Evolutionary conservation across 1,284 basidiomycete genomes (phyloP), one percentile per base, ranked within the genome.

Genomic region (Moniliella sp.): DNA sequence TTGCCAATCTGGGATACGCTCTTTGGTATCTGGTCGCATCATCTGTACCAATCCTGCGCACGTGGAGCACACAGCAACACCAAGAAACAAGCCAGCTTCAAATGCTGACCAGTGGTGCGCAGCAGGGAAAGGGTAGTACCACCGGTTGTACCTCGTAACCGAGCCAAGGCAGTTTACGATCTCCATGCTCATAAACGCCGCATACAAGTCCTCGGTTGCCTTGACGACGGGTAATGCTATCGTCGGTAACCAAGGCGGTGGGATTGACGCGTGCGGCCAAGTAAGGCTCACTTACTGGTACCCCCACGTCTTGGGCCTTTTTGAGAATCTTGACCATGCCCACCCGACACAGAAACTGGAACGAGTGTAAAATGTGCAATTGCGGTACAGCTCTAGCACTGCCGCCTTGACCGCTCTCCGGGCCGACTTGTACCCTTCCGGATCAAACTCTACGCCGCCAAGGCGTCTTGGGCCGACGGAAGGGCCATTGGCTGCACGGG

Each of bases 41-140:
- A 72, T 79, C 46, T 72, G 63, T 30, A 75, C 69, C 2, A 79
- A 45, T 0, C 78, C 84, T 12, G 70, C 66, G 4, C 73, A 64
- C 8, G 78, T 62, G 0, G 78, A 74, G n/a, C 81, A 80, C 2
- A 83, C 29, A 0, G 74, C 75, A 3, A 82, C 58, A 1, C 88
- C 88, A 7, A 93, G 56, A 42, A 70, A 69, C 2, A 78, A 36
- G 0, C 83, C 86, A 0, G 77, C 48, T 15, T 51, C 34, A 18
- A 50, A 57, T 70, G 39, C 76, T 66, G 48, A 50, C 43, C 69
- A 69, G 52, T 91, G 76, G 46, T 86, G 78, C 7, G 71, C 35
- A 9, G 18, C 31, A 7, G n/a, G n/a, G n/a, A n/a, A n/a, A n/a
- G n/a, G n/a, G n/a, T n/a, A 23, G 7, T 7, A n/a, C 21, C 21